Conservation (phyloP, 129 eudicot genomes). For the Helianthus tuberosus region DNA sequence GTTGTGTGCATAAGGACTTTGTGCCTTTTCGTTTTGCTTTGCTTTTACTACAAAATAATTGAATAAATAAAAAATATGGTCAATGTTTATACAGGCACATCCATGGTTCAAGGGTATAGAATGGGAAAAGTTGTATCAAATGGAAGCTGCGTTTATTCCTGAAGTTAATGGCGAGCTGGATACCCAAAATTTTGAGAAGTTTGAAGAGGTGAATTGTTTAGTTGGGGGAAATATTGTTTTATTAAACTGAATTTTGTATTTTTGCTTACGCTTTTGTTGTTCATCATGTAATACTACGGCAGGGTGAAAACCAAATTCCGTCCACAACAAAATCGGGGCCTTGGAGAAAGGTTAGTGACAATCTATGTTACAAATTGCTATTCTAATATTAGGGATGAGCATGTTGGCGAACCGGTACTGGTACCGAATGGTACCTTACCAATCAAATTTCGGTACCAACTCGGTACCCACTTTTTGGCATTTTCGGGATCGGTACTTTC, state of each 20-base stretch:
- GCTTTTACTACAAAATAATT: background rate
- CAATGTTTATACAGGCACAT: slow-evolving; percentile 66
- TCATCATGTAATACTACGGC: slow-evolving; percentile 25
- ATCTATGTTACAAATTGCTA: slow-evolving; percentile 4
- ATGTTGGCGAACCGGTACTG: too few relatives aligned
- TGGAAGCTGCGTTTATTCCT: slow-evolving; percentile 91
- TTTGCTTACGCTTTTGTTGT: slow-evolving; percentile 7
- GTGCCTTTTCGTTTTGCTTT: slow-evolving; percentile 4
- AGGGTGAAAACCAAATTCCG: slow-evolving; percentile 74
- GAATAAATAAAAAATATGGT: slow-evolving; percentile 4
- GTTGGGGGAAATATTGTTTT: background rate
- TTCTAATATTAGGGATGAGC: background rate
- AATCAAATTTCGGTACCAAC: too few relatives aligned
- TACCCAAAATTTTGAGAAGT: slow-evolving; percentile 95
- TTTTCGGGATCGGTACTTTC: too few relatives aligned
- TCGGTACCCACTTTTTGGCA: too few relatives aligned
- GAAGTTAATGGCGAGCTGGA: slow-evolving; percentile 97
- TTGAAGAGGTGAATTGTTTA: slow-evolving; percentile 67
- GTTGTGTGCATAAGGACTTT: background rate
- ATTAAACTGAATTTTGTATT: background rate
- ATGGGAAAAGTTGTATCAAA: slow-evolving; percentile 84
- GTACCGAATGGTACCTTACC: too few relatives aligned
- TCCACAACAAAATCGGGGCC: slow-evolving; percentile 82
- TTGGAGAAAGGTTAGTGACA: slow-evolving; percentile 87
- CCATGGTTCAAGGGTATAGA: slow-evolving; percentile 83